These are phyloP conservation scores for Lactarius indigo DNA, from an alignment of 768 basidiomycete species.

Conservation along the genomic window DNA sequence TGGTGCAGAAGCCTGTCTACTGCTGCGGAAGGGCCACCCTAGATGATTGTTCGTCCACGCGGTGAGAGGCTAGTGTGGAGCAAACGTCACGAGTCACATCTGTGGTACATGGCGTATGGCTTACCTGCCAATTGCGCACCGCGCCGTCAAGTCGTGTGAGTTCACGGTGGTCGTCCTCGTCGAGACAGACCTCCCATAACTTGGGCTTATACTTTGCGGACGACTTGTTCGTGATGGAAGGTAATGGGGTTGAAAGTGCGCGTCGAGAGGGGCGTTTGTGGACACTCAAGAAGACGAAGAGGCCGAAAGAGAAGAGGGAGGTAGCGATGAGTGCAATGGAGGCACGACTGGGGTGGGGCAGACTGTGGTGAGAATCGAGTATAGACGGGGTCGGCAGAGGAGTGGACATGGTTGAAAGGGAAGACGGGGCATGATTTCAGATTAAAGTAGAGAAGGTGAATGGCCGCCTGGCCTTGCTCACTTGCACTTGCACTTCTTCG, in stretches of 20 bases:
- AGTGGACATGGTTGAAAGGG: conserved; percentile 4
- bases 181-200: conserved; percentile 20
- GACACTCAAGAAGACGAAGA: conserved; percentile 1
- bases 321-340: conserved; percentile 1
- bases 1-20: not conserved
- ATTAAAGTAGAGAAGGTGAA: not conserved
- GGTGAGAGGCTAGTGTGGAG: conserved; percentile 14
- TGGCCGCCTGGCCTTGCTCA: too few relatives aligned
- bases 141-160: not conserved
- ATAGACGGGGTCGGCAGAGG: too few relatives aligned
- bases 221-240: not conserved
- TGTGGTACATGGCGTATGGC: not conserved
- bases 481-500: too few relatives aligned
- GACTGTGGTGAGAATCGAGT: not conserved
- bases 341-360: not conserved
- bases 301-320: not conserved
- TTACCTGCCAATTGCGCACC: conserved; percentile 12
- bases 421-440: not conserved
- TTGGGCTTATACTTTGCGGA: not conserved
- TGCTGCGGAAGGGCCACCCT: not conserved
- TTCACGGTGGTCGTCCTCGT: not conserved
- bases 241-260: not conserved
- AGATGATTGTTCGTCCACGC: conserved; percentile 15
- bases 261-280: not conserved
- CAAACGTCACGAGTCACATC: not conserved